Evolutionary conservation across 768 basidiomycete species (phyloP), one percentile per base, ranked within the genome.

Genomic region (Pleurotus tuber-regium): DNA sequence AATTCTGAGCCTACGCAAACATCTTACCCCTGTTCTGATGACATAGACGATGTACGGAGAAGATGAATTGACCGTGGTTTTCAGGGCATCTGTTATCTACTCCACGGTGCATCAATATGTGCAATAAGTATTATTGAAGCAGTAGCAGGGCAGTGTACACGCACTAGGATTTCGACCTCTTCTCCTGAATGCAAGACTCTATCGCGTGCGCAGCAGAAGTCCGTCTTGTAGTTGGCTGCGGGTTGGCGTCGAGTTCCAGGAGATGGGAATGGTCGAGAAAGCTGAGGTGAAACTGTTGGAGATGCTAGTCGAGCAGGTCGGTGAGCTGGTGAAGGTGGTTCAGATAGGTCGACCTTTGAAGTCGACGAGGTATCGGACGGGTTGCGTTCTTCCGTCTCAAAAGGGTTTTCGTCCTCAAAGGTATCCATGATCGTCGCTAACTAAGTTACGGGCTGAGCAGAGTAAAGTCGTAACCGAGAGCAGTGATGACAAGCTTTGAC

Each of bases 1-100:
- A 24, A n/a, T 5, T 43, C 41, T 4, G n/a, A 43, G 28, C 30
- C 52, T 49, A 51, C 51, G 31, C 42, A 33, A 35, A 42, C 16
- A 51, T 25, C 76, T 66, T 62, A 96, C 94, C 60, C 93, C 94
- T 39, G 93, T 86, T 50, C 74, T 80, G 59, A 98, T 95, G 55
- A 96, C 83, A 74, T 99, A 98, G 53, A 87, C 83, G 66, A 98
- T 99, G 66, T 98, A 98, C 4, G 89, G 85, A 18, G 92, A 88
- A 43, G 76, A 83, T n/a, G 93, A 80, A 60, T 91, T 89, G 50
- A 90, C 77, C 10, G 87, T 83, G 21, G 95, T 98, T 82, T 99
- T 99, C 70, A 89, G 84, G 11, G 97, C 96, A 63, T 98, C 96
- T 28, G 85, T 81, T 57, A 99, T 98, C 94, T 97, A 66, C 52